Evolutionary conservation across 2,329 filamentous ascomycete genomes (phyloP), one percentile per base, ranked within the genome.

Genomic region (Paramyrothecium sp.): DNA sequence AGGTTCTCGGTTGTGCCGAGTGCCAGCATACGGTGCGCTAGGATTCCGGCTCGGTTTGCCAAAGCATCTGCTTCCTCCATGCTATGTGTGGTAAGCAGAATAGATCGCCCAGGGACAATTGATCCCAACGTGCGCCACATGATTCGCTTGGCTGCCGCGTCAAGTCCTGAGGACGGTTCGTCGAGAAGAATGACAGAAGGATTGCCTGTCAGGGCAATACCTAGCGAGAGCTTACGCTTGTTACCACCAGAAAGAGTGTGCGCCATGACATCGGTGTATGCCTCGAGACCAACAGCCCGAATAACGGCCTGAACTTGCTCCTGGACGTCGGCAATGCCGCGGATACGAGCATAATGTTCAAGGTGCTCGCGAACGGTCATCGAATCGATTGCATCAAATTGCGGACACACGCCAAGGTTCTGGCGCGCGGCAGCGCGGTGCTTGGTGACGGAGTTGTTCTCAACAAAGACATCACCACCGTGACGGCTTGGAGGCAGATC

Each of bases 51-150:
- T 1, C 92, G 83, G 30, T 86, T 87, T 0, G 93, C 93, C 2
- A 98, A 80, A 1, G 92, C 92, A 67, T 96, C 92, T 0, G 93
- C 94, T 74, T 97, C 94, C 71, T 97, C 93, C 92, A 97, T 97
- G 52, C 86, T 91, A 72, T 98, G 94, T 0, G 94, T 97, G 0
- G 94, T 97, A 19, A 98, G 82, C 2, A 98, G 80, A 17, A 97
- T 85, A 0, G 89, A 90, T n/a, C 93, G 84, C 0, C 92, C 92
- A 0, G 86, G 83, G 0, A 89, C 87, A 3, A 93, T 87, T 1
- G 86, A 82, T 3, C 85, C 84, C 1, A 97, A 80, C 0, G 92
- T 96, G 56, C 86, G 86, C 94, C 94, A 97, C 90, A 98, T 96
- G 62, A 96, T 84, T 47, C 94, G 85, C 73, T 97, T 97, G 0